Evolutionary conservation across 257 asterid species (phyloP).

Genomic region (Datura wrightii): DNA sequence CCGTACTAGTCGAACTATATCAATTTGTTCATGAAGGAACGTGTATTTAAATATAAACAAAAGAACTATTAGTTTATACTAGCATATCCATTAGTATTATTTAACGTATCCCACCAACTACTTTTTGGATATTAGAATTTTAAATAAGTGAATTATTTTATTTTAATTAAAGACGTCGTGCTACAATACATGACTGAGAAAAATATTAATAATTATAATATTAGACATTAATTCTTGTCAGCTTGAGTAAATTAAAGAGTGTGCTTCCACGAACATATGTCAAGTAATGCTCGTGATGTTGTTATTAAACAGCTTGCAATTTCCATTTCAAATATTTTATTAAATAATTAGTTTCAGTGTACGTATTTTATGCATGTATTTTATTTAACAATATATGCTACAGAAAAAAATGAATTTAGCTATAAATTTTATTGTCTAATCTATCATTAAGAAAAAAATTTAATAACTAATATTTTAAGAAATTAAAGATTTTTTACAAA

Average conservation of each 20-base stretch:
- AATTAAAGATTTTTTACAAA: no score
- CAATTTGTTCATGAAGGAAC: background rate
- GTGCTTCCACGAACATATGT: slow-evolving; percentile 47
- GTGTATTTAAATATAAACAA: background rate
- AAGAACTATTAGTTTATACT: background rate
- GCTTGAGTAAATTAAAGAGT: slow-evolving; percentile 17
- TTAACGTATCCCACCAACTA: slow-evolving; percentile 4
- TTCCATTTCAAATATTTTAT: background rate
- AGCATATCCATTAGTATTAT: background rate
- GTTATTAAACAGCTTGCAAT: slow-evolving; percentile 31
- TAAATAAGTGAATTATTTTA: background rate
- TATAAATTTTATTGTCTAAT: no score
- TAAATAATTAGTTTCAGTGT: background rate
- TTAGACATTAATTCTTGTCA: background rate
- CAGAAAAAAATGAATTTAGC: no score
- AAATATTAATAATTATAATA: background rate
- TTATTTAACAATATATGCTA: no score
- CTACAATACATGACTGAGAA: slow-evolving; percentile 5
- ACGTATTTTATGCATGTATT: background rate
- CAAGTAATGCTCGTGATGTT: slow-evolving; percentile 40
- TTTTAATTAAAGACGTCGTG: slow-evolving; percentile 21
- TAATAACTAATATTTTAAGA: no score
- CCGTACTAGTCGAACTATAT: background rate
- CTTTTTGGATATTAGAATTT: background rate
- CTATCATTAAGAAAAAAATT: no score